A percentile compares a stretch with the other conserved stretches of the same genome.
phyloP scores from a whole-genome alignment of 257 asterid genomes.

The Lycium barbarum region DNA sequence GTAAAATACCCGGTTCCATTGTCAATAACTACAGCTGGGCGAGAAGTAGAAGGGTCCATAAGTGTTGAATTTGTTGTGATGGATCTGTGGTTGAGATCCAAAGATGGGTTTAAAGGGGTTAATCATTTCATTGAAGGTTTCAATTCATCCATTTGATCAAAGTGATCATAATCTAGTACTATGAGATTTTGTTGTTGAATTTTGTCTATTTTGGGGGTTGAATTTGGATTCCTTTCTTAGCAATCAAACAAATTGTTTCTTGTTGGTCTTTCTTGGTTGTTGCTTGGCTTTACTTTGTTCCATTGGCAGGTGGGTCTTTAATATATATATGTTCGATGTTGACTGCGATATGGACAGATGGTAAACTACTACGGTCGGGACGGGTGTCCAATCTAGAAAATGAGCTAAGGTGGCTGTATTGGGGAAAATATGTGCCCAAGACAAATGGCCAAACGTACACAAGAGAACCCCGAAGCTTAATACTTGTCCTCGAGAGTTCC shows the following conservation, averaged over 20 bases:
- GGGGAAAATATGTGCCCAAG: too few relatives aligned
- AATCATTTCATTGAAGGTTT: constrained; percentile 57
- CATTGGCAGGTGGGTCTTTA: background rate
- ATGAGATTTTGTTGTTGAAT: background rate
- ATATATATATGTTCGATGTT: too few relatives aligned
- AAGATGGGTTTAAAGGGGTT: constrained; percentile 48
- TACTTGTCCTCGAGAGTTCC: too few relatives aligned
- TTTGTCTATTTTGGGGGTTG: constrained; percentile 5
- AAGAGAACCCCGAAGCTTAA: too few relatives aligned
- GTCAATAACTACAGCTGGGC: constrained; percentile 93
- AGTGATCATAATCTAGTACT: constrained; percentile 31
- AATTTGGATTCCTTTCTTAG: constrained; percentile 15
- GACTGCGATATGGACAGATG: too few relatives aligned
- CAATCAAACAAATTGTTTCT: constrained; percentile 24
- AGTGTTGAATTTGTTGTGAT: constrained; percentile 25
- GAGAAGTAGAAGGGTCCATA: constrained; percentile 86
- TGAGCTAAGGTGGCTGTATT: too few relatives aligned
- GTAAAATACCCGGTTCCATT: constrained; percentile 85
- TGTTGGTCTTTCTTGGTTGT: background rate
- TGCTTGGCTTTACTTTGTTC: background rate
- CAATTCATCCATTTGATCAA: constrained; percentile 43
- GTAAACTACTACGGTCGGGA: too few relatives aligned
- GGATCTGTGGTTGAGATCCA: constrained; percentile 59
- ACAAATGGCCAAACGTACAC: too few relatives aligned
- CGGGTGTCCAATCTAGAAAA: too few relatives aligned